Conservation (phyloP, 2,329 filamentous ascomycete genomes). For the Colletotrichum tropicicola region DNA sequence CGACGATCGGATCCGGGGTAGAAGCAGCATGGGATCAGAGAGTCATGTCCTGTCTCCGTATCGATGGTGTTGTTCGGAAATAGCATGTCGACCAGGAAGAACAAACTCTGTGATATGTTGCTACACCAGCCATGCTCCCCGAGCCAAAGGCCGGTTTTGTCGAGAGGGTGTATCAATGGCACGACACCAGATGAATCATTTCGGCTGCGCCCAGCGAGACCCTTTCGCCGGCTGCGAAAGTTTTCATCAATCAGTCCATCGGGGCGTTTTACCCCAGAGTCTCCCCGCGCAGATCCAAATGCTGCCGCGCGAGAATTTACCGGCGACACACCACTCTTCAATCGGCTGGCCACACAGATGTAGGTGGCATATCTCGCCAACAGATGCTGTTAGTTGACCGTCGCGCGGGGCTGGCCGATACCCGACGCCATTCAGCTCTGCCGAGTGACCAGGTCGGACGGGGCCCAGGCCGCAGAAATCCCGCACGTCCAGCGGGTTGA, state of each 20-base stretch:
- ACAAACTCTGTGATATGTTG: background rate
- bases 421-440: too few relatives aligned
- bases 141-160: background rate
- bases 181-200: background rate
- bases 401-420: background rate
- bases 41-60: background rate
- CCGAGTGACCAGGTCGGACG: background rate
- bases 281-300: background rate
- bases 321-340: too few relatives aligned
- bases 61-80: background rate
- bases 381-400: too few relatives aligned
- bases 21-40: background rate
- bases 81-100: background rate
- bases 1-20: constrained; percentile 10
- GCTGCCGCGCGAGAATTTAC: background rate
- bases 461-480: background rate
- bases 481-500: background rate
- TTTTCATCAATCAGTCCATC: constrained; percentile 2
- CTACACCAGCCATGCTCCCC: background rate
- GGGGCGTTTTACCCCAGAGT: background rate
- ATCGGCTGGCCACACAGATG: too few relatives aligned
- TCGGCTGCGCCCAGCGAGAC: background rate
- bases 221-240: background rate
- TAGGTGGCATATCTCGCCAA: too few relatives aligned
- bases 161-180: background rate